phyloP scores from a whole-genome alignment of 1,284 basidiomycete genomes.

The Microbotryomycetes sp. region DNA sequence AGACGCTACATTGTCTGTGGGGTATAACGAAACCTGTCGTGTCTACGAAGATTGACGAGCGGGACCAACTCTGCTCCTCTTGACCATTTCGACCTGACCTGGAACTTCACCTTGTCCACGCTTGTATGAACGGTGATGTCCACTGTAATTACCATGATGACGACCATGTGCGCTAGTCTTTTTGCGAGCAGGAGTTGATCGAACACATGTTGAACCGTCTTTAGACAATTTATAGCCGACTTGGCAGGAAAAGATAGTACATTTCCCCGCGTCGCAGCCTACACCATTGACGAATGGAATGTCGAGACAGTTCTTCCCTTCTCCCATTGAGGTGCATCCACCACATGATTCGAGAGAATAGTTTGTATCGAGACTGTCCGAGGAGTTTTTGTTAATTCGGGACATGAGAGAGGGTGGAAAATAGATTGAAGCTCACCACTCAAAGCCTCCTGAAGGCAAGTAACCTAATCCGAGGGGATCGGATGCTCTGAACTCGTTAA shows the following conservation, averaged over 20 bases:
- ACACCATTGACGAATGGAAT: neutral
- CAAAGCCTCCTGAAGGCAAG: neutral
- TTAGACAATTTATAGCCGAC: neutral
- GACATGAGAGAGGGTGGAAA: too few species aligned
- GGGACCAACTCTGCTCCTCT: too few species aligned
- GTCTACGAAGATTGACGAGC: too few species aligned
- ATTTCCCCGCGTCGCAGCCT: slow-evolving; percentile 3
- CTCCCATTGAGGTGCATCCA: neutral
- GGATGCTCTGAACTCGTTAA: neutral
- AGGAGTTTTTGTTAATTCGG: too few species aligned
- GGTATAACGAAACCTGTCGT: too few species aligned
- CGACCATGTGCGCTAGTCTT: neutral
- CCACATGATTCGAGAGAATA: slow-evolving; percentile 1
- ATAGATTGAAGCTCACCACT: neutral
- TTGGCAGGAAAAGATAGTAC: slow-evolving; percentile 5
- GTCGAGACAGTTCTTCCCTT: neutral
- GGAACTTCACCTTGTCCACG: too few species aligned
- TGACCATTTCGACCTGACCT: too few species aligned
- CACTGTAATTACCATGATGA: too few species aligned
- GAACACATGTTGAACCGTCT: neutral
- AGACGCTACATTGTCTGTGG: too few species aligned
- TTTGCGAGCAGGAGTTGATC: neutral
- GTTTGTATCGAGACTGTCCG: neutral
- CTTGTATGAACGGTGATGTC: too few species aligned
- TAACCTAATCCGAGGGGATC: neutral